A percentile compares a stretch with the other conserved stretches of the same genome.
phyloP scores from a whole-genome alignment of 805 yeast genomes.

The Torulaspora microellipsoides region DNA sequence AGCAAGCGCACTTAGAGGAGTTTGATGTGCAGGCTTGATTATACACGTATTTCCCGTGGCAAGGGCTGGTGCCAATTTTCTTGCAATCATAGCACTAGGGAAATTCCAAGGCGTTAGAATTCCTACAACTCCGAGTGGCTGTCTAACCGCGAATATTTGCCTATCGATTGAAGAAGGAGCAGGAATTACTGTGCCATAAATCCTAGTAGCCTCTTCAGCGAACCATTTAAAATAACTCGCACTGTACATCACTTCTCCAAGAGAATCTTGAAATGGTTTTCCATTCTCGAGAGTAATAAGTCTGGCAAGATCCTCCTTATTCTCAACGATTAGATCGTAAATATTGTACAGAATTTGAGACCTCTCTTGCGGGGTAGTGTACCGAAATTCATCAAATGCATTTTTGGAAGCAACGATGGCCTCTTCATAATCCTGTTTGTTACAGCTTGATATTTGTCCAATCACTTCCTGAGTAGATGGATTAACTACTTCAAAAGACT shows the following conservation, averaged over 20 bases:
- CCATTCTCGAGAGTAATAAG: conserved; percentile 89
- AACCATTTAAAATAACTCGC: conserved; percentile 72
- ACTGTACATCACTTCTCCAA: conserved; percentile 70
- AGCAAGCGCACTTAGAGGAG: conserved; percentile 75
- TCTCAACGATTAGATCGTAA: conserved; percentile 71
- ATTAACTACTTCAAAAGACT: conserved; percentile 57
- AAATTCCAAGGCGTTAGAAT: conserved; percentile 91
- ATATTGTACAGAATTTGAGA: conserved; percentile 58
- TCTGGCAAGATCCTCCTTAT: conserved; percentile 68
- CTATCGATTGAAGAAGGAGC: conserved; percentile 57
- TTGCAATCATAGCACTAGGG: conserved; percentile 80
- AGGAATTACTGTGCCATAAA: conserved; percentile 52
- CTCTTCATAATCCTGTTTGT: conserved; percentile 64
- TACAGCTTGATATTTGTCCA: conserved; percentile 60
- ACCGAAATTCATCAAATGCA: conserved; percentile 62
- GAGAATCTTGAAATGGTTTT: conserved; percentile 66
- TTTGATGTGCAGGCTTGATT: conserved; percentile 80
- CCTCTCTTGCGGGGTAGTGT: conserved; percentile 69
- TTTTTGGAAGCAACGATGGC: conserved; percentile 83
- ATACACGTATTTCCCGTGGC: conserved; percentile 83
- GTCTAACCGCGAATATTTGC: conserved; percentile 61
- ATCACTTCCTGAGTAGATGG: conserved; percentile 71
- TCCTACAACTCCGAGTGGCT: conserved; percentile 85
- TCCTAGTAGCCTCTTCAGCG: conserved; percentile 77
- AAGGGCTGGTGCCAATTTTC: conserved; percentile 84